Evolutionary conservation across 768 basidiomycete genomes (phyloP).

Genomic region (Suillus hirtellus): DNA sequence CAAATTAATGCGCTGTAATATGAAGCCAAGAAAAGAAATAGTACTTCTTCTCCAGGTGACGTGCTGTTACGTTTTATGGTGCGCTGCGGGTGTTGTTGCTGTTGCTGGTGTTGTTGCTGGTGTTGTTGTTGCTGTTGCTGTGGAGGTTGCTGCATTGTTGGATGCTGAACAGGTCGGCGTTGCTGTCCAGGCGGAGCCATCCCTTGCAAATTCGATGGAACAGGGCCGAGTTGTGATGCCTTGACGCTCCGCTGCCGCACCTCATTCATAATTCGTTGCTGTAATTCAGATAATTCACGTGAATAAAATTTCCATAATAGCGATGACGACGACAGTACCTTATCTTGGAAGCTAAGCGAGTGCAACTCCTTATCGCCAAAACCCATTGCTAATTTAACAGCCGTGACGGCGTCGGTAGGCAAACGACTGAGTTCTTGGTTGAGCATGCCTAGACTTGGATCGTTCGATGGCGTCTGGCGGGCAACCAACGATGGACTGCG

Average conservation of each 20-base stretch:
- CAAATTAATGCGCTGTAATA: conserved; percentile 4
- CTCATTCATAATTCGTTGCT: background rate
- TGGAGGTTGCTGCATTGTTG: conserved; percentile 33
- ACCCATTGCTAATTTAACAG: conserved; percentile 45
- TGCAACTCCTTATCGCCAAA: conserved; percentile 46
- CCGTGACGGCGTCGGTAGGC: conserved; percentile 33
- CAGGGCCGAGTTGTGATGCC: conserved; percentile 24
- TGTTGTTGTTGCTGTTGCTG: conserved; percentile 20
- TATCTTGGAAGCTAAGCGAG: conserved; percentile 52
- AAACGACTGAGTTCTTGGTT: conserved; percentile 46
- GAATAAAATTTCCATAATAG: conserved; percentile 9
- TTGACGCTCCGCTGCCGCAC: conserved; percentile 25
- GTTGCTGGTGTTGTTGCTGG: conserved; percentile 20
- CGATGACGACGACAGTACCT: conserved; percentile 41
- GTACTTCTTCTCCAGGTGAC: conserved; percentile 63
- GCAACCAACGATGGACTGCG: conserved; percentile 58
- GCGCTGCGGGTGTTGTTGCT: conserved; percentile 27
- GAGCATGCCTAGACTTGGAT: conserved; percentile 25
- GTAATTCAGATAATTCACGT: conserved; percentile 16
- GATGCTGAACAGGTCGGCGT: conserved; percentile 17
- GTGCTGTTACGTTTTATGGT: conserved; percentile 57
- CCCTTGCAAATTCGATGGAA: conserved; percentile 31
- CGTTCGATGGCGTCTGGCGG: conserved; percentile 43
- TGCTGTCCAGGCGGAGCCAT: conserved; percentile 47
- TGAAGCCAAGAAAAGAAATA: conserved; percentile 13